phyloP scores from a whole-genome alignment of 768 basidiomycete species.

The Mrakia gelida region DNA sequence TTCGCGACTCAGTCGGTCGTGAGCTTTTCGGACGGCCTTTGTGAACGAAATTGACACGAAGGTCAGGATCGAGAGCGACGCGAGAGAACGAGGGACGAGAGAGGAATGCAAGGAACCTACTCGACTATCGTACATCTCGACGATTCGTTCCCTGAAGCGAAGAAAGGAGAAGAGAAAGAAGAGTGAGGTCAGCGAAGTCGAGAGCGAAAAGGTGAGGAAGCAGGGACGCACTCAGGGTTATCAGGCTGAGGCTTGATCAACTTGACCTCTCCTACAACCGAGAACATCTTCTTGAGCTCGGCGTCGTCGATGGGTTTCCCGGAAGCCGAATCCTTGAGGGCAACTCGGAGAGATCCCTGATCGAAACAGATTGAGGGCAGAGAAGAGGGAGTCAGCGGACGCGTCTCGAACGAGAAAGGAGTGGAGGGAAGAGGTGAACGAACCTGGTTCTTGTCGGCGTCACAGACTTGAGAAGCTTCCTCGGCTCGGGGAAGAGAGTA shows the following conservation, averaged over 20 bases:
- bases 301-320: conserved; percentile 71
- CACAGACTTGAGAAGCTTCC: conserved; percentile 56
- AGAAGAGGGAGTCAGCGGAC: background rate
- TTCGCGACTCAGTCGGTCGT: conserved; percentile 73
- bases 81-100: background rate
- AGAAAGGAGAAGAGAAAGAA: background rate
- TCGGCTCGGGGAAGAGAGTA: conserved; percentile 92
- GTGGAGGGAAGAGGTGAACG: background rate
- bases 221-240: conserved; percentile 54
- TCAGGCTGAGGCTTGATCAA: conserved; percentile 53
- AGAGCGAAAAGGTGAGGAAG: conserved; percentile 45
- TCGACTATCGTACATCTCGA: conserved; percentile 90
- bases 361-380: background rate
- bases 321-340: conserved; percentile 64
- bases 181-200: background rate
- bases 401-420: background rate
- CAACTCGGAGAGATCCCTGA: conserved; percentile 79
- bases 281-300: conserved; percentile 79
- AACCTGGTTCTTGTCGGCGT: conserved; percentile 81
- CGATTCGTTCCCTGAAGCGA: conserved; percentile 66
- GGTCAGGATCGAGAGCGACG: conserved; percentile 8
- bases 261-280: conserved; percentile 88
- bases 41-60: conserved; percentile 8
- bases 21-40: conserved; percentile 72
- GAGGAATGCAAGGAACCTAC: conserved; percentile 48